phyloP scores from a whole-genome alignment of 2,329 filamentous ascomycete genomes.

The Cryphonectria parasitica region DNA sequence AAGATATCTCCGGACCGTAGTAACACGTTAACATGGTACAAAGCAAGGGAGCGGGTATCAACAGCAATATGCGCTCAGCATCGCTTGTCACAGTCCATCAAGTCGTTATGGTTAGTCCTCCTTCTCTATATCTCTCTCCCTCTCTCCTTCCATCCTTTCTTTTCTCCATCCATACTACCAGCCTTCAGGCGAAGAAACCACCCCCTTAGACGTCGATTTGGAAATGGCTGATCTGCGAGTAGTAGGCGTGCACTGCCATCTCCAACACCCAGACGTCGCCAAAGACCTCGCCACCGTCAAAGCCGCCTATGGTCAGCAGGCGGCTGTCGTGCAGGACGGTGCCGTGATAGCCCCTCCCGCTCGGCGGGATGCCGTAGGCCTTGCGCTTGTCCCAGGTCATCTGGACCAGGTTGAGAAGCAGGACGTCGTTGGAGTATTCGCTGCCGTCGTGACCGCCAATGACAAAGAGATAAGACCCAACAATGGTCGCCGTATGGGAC shows the following conservation, averaged over 20 bases:
- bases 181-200: neutral
- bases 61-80: conserved; percentile 13
- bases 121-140: neutral
- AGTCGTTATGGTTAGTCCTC: neutral
- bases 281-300: conserved; percentile 70
- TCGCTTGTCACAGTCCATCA: neutral
- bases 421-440: conserved; percentile 71
- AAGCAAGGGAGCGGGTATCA: conserved; percentile 24
- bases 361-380: conserved; percentile 66
- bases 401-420: conserved; percentile 70
- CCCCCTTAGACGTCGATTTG: conserved; percentile 64
- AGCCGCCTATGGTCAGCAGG: conserved; percentile 67
- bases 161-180: too few relatives aligned
- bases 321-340: conserved; percentile 68
- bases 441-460: conserved; percentile 71
- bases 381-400: conserved; percentile 74
- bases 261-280: conserved; percentile 70
- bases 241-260: conserved; percentile 71
- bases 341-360: conserved; percentile 69
- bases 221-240: conserved; percentile 75
- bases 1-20: neutral
- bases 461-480: conserved; percentile 72
- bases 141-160: conserved; percentile 15
- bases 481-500: conserved; percentile 70
- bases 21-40: neutral